Conservation (phyloP, 345 rosid genomes). For the Acer yangbiense region DNA sequence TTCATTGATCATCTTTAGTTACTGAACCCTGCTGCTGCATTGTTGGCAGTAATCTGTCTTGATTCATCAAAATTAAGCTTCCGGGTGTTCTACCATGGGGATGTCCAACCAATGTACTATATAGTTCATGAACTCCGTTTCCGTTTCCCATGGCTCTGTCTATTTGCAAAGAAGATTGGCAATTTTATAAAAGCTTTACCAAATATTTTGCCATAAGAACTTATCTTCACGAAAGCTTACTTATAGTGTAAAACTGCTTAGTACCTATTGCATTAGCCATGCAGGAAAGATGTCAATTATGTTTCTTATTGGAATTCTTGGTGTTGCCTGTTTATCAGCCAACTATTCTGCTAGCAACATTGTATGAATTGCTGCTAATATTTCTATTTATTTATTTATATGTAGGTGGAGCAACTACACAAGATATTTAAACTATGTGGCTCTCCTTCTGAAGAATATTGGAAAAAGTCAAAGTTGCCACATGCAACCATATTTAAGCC, state of each 20-base stretch:
- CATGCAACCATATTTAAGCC: constrained; percentile 85
- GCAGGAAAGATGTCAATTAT: neutral
- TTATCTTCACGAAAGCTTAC: neutral
- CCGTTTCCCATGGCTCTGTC: constrained; percentile 10
- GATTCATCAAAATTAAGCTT: neutral
- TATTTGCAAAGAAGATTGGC: neutral
- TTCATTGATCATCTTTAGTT: neutral
- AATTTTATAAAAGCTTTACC: neutral
- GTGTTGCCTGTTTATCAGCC: neutral
- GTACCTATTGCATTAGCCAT: neutral
- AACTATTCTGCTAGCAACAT: neutral
- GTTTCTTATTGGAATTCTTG: constrained; percentile 7
- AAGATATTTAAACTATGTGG: constrained; percentile 79
- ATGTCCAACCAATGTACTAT: too few relatives aligned
- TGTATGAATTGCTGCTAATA: constrained; percentile 16
- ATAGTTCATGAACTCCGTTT: too few relatives aligned
- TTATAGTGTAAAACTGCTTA: neutral
- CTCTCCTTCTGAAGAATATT: constrained; percentile 79
- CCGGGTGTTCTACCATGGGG: neutral
- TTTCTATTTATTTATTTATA: neutral
- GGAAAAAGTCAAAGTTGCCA: constrained; percentile 77
- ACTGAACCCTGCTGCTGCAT: too few relatives aligned
- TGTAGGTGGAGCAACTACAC: constrained; percentile 79
- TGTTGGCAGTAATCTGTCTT: neutral
- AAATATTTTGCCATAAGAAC: neutral